phyloP scores from a whole-genome alignment of 2,329 filamentous ascomycete genomes.

The Ramichloridium luteum region DNA sequence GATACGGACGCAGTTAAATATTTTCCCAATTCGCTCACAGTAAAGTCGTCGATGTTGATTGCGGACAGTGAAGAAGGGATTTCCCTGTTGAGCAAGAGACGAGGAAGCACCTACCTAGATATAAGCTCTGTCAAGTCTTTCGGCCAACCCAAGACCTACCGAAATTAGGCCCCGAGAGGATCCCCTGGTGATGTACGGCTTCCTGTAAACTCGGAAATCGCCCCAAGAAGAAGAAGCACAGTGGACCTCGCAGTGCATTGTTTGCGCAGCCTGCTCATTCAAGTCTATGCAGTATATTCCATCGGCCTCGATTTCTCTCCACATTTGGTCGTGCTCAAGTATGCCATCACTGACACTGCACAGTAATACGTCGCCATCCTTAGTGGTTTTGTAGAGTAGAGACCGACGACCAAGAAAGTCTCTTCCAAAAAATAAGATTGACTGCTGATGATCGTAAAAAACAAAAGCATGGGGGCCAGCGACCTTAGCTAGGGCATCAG shows the following conservation, averaged over 20 bases:
- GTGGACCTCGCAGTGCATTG: not conserved
- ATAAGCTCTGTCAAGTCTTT: too few species aligned
- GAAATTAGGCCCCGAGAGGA: too few species aligned
- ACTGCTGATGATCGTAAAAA: constrained; percentile 55
- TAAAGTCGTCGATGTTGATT: constrained; percentile 12
- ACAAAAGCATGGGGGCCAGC: constrained; percentile 79
- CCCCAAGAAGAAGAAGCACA: constrained; percentile 4
- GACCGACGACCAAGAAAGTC: constrained; percentile 83
- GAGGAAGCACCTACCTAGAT: constrained; percentile 24
- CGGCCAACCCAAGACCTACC: too few species aligned
- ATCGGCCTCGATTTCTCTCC: constrained; percentile 74
- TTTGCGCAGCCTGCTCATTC: too few species aligned
- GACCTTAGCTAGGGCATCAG: constrained; percentile 11
- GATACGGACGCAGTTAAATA: constrained; percentile 18
- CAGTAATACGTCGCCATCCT: constrained; percentile 44
- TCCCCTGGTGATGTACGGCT: constrained; percentile 11
- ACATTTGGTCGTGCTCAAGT: constrained; percentile 37
- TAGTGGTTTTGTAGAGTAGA: constrained; percentile 46
- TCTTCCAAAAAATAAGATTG: constrained; percentile 65
- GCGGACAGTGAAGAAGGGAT: constrained; percentile 3
- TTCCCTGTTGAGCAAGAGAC: constrained; percentile 18
- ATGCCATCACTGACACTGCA: constrained; percentile 59
- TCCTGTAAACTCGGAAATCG: constrained; percentile 8
- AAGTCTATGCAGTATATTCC: constrained; percentile 63
- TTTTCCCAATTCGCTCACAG: constrained; percentile 15